Evolutionary conservation across 768 basidiomycete species (phyloP), one percentile per base, ranked within the genome.

Genomic region (Naematelia encephala): DNA sequence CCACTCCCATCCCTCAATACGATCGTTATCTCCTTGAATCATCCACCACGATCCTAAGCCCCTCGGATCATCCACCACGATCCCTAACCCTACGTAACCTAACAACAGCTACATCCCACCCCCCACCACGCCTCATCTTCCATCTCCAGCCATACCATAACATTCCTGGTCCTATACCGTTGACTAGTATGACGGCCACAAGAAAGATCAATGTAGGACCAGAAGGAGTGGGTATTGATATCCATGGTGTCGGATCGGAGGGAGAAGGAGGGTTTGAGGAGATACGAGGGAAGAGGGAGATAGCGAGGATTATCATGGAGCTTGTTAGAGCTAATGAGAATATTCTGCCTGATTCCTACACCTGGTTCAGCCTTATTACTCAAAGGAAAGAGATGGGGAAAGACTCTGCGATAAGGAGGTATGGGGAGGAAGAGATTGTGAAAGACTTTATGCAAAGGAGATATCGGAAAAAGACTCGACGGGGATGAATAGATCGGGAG

Each of bases 131-230:
- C 16, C 61, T 51, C 2, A 61, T 69, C 59, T 74, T 74, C 72
- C 72, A 74, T 25, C 66, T 60, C 72, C 72, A 74, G 3, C 66
- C 68, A 22, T 56, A 64, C 56, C 70, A 67, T 23, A 74, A 51
- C 63, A 70, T 60, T 4, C 42, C 22, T 2, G 72, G 72, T n/a
- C 69, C 72, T 0, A 61, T 22, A 1, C 68, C 13, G 44, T 71
- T 74, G 23, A 61, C 58, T 13, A 67, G 27, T 0, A 21, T 14
- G 3, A 69, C 13, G 16, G 59, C 14, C 12, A 23, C n/a, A 10
- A 66, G 11, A 42, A 74, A 60, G 11, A 68, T 54, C 5, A 64
- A 19, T 2, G 57, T 60, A 11, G 68, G 64, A 12, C 56, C 29
- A 8, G 59, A 42, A 1, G n/a, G n/a, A n/a, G n/a, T n/a, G n/a